Evolutionary conservation across 352 stramenopile genomes (phyloP), one percentile per base, ranked within the genome.

Genomic region (Globisporangium cystogenes): DNA sequence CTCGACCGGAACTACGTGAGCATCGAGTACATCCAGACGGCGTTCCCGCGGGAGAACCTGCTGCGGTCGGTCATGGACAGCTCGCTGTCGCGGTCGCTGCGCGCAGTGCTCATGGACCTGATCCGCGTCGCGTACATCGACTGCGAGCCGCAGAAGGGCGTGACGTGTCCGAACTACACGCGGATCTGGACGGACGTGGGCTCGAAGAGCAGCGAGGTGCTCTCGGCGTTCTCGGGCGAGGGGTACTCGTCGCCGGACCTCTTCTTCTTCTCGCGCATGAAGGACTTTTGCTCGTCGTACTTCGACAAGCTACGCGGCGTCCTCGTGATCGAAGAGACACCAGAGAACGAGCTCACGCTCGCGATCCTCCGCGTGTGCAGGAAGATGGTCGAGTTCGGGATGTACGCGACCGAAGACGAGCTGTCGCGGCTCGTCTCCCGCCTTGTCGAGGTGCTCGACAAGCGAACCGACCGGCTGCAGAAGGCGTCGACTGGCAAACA

Each of bases 1-100:
- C 53, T 84, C 31, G 79, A 90, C 60, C 74, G 79, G 40, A 90
- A 90, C 64, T 90, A 90, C 44, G 62, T 84, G 24, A 85, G 76
- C 49, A 90, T 90, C 42, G 68, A 90, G 45, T 80, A 82, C 53
- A 67, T 90, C 29, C 76, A 87, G 31, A 59, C 65, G 11, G 69
- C 65, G 5, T 90, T 90, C 60, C 76, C 79, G 10, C 72, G 79
- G 14, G 62, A 79, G 21, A 73, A 71, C 33, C 57, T 90, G 7
- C 47, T 90, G 15, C 50, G 57, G 2, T 71, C 65, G 11, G 71
- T 81, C 16, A 71, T 79, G 62, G 76, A 90, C 50, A 39, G 50
- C 0, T 44, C 36, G 16, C 46, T 90, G 40, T 67, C 79, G 23
- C 65, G 72, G 15, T 86, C 79, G 15, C 51, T 90, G n/a, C 74